Evolutionary conservation across 257 asterid genomes (phyloP).

Genomic region (Solanum rostratum): DNA sequence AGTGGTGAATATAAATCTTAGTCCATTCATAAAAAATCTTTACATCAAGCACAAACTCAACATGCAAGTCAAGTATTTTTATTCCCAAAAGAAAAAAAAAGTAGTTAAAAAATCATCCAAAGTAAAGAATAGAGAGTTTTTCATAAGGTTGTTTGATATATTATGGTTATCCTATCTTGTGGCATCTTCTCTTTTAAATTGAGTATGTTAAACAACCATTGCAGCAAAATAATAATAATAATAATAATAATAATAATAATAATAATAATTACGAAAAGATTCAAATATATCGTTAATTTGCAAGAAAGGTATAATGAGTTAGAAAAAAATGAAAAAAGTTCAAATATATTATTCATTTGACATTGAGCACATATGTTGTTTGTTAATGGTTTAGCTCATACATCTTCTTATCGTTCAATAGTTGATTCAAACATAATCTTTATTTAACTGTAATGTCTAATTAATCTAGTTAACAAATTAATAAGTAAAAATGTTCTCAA

Average conservation of each 20-base stretch:
- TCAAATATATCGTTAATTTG: too few species aligned
- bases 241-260: too few species aligned
- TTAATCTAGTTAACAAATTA: background rate
- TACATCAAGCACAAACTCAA: background rate
- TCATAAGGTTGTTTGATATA: background rate
- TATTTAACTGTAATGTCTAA: background rate
- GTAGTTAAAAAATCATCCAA: background rate
- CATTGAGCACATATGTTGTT: too few species aligned
- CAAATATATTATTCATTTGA: too few species aligned
- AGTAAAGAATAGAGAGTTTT: background rate
- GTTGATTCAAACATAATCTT: background rate
- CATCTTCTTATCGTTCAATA: background rate
- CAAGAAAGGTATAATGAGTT: too few species aligned
- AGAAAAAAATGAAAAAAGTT: background rate
- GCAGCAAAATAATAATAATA: too few species aligned
- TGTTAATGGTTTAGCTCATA: background rate
- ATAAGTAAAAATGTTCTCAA: background rate
- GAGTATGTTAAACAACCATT: background rate
- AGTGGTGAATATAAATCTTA: background rate
- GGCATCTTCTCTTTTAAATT: background rate
- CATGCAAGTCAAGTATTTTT: background rate
- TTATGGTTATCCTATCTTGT: background rate
- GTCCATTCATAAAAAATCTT: background rate
- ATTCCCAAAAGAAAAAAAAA: background rate
- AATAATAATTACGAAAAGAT: too few species aligned